Evolutionary conservation across 2,329 filamentous ascomycete species (phyloP), one percentile per base, ranked within the genome.

Genomic region (Colletotrichum shisoi): DNA sequence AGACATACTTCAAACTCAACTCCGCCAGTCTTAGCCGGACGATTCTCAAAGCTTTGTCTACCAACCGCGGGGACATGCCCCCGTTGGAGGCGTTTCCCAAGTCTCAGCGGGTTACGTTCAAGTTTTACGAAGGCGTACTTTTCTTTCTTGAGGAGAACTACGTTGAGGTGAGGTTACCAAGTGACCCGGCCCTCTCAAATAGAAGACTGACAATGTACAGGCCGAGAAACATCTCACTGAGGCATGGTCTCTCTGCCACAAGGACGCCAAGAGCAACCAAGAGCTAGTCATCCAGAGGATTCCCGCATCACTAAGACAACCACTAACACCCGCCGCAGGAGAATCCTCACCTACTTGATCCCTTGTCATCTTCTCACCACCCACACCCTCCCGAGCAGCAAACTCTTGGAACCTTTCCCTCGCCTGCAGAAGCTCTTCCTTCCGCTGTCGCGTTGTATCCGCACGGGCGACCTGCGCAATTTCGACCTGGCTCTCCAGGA

Each of bases 1-100:
- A 98, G 80, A 98, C 94, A 1, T 97, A 98, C 78, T 99, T 99
- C 83, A 96, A 92, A 81, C 83, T 98, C 70, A 97, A 96, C 79
- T 92, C 91, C 40, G 90, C 96, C 64, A 89, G 88, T n/a, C 83
- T 98, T 21, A 96, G 90, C 19, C 93, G 95, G 76, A 97, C 95
- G 71, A 90, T 98, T 57, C 83, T 99, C 53, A 92, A 90, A 71
- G 93, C 93, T 0, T 84, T 99, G 54, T 85, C 89, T 53, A 94
- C 93, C 13, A 90, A 91, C 62, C 81, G 83, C 68, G 85, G 87
- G 51, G 94, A 99, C 73, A 90, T 99, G 81, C 95, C 95, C 0
- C 82, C 86, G 0, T 82, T 97, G 37, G 85, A 90, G 17, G 82
- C 86, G 15, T 99, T 97, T 73, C 94, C 95, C 1, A 92, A 90